A percentile compares a stretch with the other conserved stretches of the same genome.
These are phyloP conservation scores for Odontarrhena argentea DNA, from an alignment of 345 rosid species.

Conservation along the genomic window DNA sequence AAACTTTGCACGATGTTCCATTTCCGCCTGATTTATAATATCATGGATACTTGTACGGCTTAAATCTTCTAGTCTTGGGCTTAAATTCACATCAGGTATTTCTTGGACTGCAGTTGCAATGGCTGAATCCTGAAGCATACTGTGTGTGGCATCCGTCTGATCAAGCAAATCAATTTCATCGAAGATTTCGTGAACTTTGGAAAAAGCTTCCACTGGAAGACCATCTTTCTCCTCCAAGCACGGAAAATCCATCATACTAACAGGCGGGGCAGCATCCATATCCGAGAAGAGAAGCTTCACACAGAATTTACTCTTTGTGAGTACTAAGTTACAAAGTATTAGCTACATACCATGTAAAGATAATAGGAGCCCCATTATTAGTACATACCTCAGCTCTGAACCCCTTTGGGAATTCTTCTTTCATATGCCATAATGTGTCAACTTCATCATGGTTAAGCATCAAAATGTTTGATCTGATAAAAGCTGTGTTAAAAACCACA, in stretches of 20 bases:
- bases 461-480: conserved; percentile 91
- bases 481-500: conserved; percentile 87
- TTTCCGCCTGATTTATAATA: conserved; percentile 39
- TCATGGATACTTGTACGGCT: conserved; percentile 49
- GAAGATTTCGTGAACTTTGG: conserved; percentile 89
- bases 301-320: conserved; percentile 43
- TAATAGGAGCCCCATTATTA: conserved; percentile 5
- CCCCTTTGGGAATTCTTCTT: conserved; percentile 78
- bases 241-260: conserved; percentile 60
- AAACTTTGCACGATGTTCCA: conserved; percentile 42
- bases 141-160: conserved; percentile 70
- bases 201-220: conserved; percentile 87
- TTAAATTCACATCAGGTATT: conserved; percentile 44
- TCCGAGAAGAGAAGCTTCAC: conserved; percentile 92
- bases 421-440: conserved; percentile 80
- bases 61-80: conserved; percentile 46
- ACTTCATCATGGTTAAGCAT: conserved; percentile 91
- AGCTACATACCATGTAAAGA: conserved; percentile 27
- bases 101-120: conserved; percentile 58
- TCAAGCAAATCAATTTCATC: conserved; percentile 78
- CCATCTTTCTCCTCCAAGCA: conserved; percentile 81
- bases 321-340: conserved; percentile 21
- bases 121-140: conserved; percentile 74
- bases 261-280: conserved; percentile 77
- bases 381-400: conserved; percentile 88